Evolutionary conservation across 345 rosid genomes (phyloP), one percentile per base, ranked within the genome.

Genomic region (Diplotaxis tenuifolia): DNA sequence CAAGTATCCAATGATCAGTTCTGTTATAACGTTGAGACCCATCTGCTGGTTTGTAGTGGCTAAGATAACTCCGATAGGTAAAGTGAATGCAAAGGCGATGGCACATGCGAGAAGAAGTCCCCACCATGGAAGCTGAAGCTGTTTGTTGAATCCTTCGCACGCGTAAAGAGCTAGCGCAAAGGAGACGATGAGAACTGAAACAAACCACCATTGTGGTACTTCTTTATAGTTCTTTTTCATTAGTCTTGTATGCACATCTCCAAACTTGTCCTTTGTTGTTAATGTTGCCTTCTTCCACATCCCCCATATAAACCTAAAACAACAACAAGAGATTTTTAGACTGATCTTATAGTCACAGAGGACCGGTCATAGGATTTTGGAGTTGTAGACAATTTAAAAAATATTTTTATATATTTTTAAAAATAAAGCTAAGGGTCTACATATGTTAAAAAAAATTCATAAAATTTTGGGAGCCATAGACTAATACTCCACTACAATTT

Each of bases 71-170:
- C 96, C 98, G 1, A 89, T 75, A 14, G 97, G 97, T 67, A 91
- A 91, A 61, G 97, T 91, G 87, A 93, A 93, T 40, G 86, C 73
- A 25, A 93, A 19, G 31, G 96, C 94, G 15, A 91, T 79, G 72
- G 67, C 81, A 10, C 98, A 89, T 5, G 96, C 98, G 21, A 93
- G 80, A 76, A 91, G 32, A 49, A 91, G 76, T 21, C 92, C 97
- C 98, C 97, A 93, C 91, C 89, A 89, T 0, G 89, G 96, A 47
- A 90, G 75, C 74, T 93, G 96, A 62, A 93, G 96, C 67, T 90
- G 90, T 64, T 79, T 81, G 18, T 55, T 82, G 79, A 82, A 86
- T 71, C 86, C 86, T 67, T 89, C 82, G 34, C 93, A 87, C 5
- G 78, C 68, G 62, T 78, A 84, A 36, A 90, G 50, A 5, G 91